Conservation (phyloP, 2,329 filamentous ascomycete genomes). For the Xylariaceae sp. region DNA sequence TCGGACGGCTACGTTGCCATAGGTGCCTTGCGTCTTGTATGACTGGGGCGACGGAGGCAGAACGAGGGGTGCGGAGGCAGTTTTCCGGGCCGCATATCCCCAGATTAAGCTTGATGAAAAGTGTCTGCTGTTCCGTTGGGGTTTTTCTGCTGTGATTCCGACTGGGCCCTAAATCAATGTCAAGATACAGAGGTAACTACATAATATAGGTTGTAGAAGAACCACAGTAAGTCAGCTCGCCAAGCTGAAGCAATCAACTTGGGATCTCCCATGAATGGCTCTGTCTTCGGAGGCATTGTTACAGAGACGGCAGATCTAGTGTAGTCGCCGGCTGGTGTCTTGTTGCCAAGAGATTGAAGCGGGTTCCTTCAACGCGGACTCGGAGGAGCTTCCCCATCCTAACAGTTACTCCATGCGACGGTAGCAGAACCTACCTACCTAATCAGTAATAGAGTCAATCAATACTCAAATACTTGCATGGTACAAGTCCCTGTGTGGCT, state of each 20-base stretch:
- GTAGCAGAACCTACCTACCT: not conserved
- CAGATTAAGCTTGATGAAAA: conserved; percentile 25
- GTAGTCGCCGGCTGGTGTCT: not conserved
- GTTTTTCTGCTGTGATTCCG: not conserved
- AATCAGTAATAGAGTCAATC: not conserved
- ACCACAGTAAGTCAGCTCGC: not conserved
- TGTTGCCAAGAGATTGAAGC: not conserved
- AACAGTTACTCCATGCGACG: not conserved
- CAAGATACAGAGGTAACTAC: not conserved
- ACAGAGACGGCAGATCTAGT: not conserved
- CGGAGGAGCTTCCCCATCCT: not conserved
- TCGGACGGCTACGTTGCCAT: conserved; percentile 10
- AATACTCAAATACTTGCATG: not conserved
- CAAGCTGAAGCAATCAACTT: conserved; percentile 1
- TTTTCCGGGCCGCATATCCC: conserved; percentile 29
- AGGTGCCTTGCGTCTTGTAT: not conserved
- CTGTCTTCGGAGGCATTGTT: not conserved
- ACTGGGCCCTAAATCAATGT: not conserved
- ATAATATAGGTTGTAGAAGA: too few relatives aligned
- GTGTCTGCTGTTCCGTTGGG: not conserved
- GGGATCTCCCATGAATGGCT: conserved; percentile 9
- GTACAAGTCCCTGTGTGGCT: too few relatives aligned
- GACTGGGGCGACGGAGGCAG: conserved; percentile 1
- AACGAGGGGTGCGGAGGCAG: conserved; percentile 9
- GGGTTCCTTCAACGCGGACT: not conserved